These are phyloP conservation scores for Phytopythium chamaehyphon DNA, from an alignment of 352 stramenopile species.

Conservation along the genomic window DNA sequence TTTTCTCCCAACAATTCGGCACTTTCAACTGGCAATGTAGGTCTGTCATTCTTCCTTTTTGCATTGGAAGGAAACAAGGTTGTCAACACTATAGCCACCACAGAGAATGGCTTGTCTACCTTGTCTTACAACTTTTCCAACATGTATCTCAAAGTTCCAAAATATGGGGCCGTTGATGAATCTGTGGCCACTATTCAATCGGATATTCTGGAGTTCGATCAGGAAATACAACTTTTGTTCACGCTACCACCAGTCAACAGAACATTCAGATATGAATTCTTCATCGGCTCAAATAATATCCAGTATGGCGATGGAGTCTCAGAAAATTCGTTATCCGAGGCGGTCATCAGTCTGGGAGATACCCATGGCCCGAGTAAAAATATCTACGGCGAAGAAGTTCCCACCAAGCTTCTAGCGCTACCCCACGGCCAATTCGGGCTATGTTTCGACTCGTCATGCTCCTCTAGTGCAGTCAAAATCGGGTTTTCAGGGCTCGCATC, in stretches of 20 bases:
- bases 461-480: constrained; percentile 11
- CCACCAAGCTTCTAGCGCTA: constrained; percentile 12
- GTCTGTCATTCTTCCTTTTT: constrained; percentile 14
- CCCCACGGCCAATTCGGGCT: constrained; percentile 17
- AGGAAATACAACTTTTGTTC: constrained; percentile 14
- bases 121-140: constrained; percentile 9
- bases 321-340: neutral
- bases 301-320: too few relatives aligned
- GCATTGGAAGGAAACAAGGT: constrained; percentile 6
- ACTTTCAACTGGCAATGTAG: neutral
- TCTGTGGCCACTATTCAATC: too few relatives aligned
- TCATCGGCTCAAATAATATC: constrained; percentile 7
- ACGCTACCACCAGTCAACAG: neutral
- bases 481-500: constrained; percentile 13
- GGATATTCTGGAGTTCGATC: too few relatives aligned
- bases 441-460: constrained; percentile 9
- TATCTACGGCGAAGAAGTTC: neutral
- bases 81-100: constrained; percentile 2
- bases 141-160: constrained; percentile 15
- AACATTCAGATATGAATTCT: neutral
- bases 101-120: neutral
- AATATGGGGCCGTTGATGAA: neutral
- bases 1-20: neutral
- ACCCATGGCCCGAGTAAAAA: neutral
- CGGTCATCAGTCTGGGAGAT: neutral